These are phyloP conservation scores for Solanum infundibuliforme DNA, from an alignment of 257 asterid species.

Conservation along the genomic window DNA sequence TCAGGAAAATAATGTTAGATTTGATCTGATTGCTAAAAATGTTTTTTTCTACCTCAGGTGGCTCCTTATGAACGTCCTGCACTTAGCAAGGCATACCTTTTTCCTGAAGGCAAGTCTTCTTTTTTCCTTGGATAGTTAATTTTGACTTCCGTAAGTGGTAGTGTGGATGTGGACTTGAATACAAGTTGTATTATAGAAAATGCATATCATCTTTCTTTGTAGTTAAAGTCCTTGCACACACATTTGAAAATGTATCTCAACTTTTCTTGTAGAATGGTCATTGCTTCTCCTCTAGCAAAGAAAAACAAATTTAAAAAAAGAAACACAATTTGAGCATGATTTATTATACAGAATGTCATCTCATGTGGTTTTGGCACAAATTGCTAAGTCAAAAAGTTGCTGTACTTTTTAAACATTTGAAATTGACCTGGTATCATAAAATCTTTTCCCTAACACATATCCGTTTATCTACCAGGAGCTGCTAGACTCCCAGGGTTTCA, in stretches of 20 bases:
- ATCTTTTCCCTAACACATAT: background rate
- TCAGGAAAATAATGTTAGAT: background rate
- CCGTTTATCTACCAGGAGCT: conserved; percentile 41
- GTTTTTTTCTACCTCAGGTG: conserved; percentile 39
- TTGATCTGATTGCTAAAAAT: background rate
- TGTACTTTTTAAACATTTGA: background rate
- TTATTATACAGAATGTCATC: background rate
- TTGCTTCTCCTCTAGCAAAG: background rate
- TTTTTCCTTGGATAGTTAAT: background rate
- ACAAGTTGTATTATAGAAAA: background rate
- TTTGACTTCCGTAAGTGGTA: background rate
- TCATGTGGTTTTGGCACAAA: background rate
- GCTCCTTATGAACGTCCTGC: conserved; percentile 99
- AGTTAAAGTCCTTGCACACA: background rate
- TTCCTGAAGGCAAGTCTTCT: conserved; percentile 75
- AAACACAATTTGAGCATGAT: background rate
- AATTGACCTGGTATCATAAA: background rate
- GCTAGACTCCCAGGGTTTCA: conserved; percentile 98
- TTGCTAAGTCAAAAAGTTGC: background rate
- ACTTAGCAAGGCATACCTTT: conserved; percentile 87
- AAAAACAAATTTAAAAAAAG: background rate
- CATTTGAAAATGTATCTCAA: background rate
- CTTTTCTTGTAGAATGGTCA: background rate
- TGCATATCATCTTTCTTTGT: too few relatives aligned
- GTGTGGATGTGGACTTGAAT: background rate